phyloP scores from a whole-genome alignment of 1,139 yeast species.

The Geotrichum europaeum region DNA sequence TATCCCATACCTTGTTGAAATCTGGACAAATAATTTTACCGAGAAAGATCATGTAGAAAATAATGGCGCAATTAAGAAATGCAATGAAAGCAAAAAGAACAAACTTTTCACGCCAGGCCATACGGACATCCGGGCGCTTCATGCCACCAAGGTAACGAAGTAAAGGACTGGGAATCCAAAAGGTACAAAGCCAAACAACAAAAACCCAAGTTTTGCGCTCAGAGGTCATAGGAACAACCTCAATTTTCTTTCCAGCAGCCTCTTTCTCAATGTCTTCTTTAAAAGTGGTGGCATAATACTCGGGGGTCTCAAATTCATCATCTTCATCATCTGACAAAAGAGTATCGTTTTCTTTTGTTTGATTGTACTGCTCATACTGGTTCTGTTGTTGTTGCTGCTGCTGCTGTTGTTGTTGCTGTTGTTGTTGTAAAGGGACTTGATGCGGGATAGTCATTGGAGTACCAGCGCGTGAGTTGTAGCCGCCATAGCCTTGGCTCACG shows the following conservation, averaged over 20 bases:
- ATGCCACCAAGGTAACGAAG: slow-evolving; percentile 32
- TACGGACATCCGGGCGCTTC: slow-evolving; percentile 35
- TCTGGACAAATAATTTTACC: slow-evolving; percentile 39
- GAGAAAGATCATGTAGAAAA: slow-evolving; percentile 39
- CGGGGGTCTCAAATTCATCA: slow-evolving; percentile 24
- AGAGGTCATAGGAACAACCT: slow-evolving; percentile 30
- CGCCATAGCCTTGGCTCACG: slow-evolving; percentile 28
- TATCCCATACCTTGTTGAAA: slow-evolving; percentile 39
- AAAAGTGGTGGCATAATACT: slow-evolving; percentile 25
- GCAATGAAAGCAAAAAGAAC: slow-evolving; percentile 37
- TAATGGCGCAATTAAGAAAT: slow-evolving; percentile 35
- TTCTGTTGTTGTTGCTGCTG: not conserved
- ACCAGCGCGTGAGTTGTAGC: slow-evolving; percentile 14
- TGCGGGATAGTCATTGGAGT: not conserved
- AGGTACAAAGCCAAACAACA: slow-evolving; percentile 36
- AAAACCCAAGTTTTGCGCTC: slow-evolving; percentile 37
- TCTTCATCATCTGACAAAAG: slow-evolving; percentile 17
- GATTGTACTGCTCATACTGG: not conserved
- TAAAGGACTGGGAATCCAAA: slow-evolving; percentile 38
- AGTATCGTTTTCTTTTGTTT: not conserved
- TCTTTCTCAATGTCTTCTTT: slow-evolving; percentile 26
- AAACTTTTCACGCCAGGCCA: slow-evolving; percentile 42
- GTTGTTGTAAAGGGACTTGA: not conserved
- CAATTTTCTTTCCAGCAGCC: slow-evolving; percentile 20
- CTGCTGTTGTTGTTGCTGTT: not conserved